These are phyloP conservation scores for Alternaria brassicicola DNA, from an alignment of 2,329 filamentous ascomycete species.

Conservation along the genomic window DNA sequence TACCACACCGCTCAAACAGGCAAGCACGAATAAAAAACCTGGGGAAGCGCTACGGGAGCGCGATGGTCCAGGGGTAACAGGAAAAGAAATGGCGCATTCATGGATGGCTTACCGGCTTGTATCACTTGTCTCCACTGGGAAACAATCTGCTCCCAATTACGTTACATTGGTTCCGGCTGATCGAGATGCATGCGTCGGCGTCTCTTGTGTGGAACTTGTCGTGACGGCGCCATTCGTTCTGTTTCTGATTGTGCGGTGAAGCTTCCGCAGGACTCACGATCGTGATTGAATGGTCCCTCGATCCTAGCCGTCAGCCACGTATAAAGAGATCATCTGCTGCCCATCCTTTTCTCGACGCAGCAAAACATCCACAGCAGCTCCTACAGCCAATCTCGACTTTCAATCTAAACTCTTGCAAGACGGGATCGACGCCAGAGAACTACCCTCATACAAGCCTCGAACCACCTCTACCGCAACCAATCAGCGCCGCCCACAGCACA, in stretches of 20 bases:
- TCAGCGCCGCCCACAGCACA: constrained; percentile 11
- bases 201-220: constrained; percentile 35
- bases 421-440: constrained; percentile 42
- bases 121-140: constrained; percentile 33
- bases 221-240: constrained; percentile 36
- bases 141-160: constrained; percentile 35
- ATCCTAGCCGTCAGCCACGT: constrained; percentile 20
- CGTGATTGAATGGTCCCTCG: constrained; percentile 22
- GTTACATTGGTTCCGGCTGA: constrained; percentile 33
- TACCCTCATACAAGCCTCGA: constrained; percentile 36
- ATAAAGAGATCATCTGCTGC: constrained; percentile 40
- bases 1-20: constrained; percentile 30
- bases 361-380: constrained; percentile 31
- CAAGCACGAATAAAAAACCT: constrained; percentile 26
- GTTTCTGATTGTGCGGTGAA: constrained; percentile 42
- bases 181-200: constrained; percentile 43
- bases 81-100: constrained; percentile 30
- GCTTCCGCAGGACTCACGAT: constrained; percentile 19
- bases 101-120: constrained; percentile 18
- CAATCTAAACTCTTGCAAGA: constrained; percentile 27
- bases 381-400: constrained; percentile 28
- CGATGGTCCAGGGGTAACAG: constrained; percentile 17
- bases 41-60: constrained; percentile 23
- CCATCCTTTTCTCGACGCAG: constrained; percentile 29
- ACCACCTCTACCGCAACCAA: constrained; percentile 22